These are phyloP conservation scores for Tetratostichococcus sp. DNA, from an alignment of 139 green algal genomes.

Conservation along the genomic window DNA sequence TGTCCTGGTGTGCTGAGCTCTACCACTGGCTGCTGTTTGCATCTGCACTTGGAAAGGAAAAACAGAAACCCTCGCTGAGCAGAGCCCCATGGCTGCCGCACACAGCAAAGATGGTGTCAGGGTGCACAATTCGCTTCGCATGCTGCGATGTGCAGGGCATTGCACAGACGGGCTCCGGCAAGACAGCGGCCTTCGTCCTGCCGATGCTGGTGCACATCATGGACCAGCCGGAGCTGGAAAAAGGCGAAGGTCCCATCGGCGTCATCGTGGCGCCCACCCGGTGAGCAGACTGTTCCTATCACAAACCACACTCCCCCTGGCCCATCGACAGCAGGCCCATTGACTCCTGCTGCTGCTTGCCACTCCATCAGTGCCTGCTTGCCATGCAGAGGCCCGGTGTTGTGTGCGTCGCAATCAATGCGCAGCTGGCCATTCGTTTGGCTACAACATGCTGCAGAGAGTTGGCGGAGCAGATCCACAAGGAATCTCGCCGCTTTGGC, in stretches of 20 bases:
- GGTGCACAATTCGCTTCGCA: too few species aligned
- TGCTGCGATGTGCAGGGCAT: slow-evolving; percentile 47
- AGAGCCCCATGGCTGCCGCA: too few species aligned
- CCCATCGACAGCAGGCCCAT: too few species aligned
- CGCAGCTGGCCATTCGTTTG: too few species aligned
- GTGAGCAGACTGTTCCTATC: neutral
- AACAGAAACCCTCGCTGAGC: too few species aligned
- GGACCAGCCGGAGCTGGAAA: slow-evolving; percentile 63
- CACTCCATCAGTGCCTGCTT: too few species aligned
- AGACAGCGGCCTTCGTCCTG: slow-evolving; percentile 84
- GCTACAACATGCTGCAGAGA: too few species aligned
- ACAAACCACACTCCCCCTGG: too few species aligned
- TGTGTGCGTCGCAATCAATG: too few species aligned
- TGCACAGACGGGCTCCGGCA: slow-evolving; percentile 84
- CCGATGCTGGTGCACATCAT: slow-evolving; percentile 80
- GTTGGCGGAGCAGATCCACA: slow-evolving; percentile 91
- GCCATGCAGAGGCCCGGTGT: too few species aligned
- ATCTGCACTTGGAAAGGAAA: neutral
- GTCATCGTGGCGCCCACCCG: slow-evolving; percentile 84
- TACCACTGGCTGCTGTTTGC: neutral
- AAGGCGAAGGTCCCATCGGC: slow-evolving; percentile 80
- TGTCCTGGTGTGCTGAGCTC: slow-evolving; percentile 55
- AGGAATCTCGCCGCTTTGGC: slow-evolving; percentile 52
- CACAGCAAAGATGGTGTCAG: too few species aligned
- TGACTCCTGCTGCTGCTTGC: too few species aligned